phyloP scores from a whole-genome alignment of 202 grass and related monocot genomes.

The Setaria viridis region DNA sequence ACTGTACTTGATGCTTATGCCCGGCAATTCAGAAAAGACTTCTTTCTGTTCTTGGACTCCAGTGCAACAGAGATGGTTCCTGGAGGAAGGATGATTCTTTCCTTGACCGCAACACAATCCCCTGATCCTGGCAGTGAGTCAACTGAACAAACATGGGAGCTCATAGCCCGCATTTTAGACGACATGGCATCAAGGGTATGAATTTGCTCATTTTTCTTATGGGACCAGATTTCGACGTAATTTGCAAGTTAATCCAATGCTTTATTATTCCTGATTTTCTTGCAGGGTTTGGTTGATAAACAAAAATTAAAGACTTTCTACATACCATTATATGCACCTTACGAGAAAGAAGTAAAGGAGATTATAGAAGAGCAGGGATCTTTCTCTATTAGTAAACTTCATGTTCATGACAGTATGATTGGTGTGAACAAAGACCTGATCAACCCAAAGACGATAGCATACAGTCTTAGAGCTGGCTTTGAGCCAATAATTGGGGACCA shows the following conservation, averaged over 20 bases:
- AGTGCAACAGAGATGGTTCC: not conserved
- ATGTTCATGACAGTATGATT: not conserved
- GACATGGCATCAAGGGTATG: constrained; percentile 21
- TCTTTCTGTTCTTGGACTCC: constrained; percentile 9
- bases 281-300: not conserved
- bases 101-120: not conserved
- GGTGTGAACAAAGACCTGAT: not conserved
- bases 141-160: not conserved
- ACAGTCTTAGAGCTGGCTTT: not conserved
- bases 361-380: constrained; percentile 16
- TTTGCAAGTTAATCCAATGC: not conserved
- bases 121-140: not conserved
- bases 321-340: constrained; percentile 16
- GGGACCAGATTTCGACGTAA: not conserved
- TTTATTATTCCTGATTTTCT: not conserved
- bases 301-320: constrained; percentile 11
- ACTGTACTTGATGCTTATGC: constrained; percentile 20
- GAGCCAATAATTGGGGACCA: constrained; percentile 15
- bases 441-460: constrained; percentile 11
- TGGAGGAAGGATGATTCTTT: constrained; percentile 15
- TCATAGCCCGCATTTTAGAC: not conserved
- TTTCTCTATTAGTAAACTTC: not conserved
- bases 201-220: not conserved
- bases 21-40: constrained; percentile 23
- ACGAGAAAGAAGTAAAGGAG: not conserved